These are phyloP conservation scores for Cyclotella choctawhatcheeana DNA, from an alignment of 108 stramenopile genomes.

Conservation along the genomic window DNA sequence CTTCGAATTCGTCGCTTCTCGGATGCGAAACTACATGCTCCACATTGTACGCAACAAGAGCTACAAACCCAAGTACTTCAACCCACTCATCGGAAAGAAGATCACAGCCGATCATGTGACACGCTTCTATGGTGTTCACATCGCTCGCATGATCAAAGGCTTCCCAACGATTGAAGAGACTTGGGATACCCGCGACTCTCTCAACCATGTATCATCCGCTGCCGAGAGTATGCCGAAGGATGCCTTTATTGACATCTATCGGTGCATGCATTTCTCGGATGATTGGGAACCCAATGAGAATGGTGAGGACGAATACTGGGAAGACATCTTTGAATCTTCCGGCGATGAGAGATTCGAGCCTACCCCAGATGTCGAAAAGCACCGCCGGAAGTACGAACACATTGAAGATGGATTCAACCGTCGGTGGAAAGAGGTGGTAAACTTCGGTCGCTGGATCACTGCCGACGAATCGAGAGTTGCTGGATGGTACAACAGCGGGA, in stretches of 20 bases:
- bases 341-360: not conserved
- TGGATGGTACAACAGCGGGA: conserved; percentile 13
- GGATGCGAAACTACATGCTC: conserved; percentile 22
- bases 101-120: conserved; percentile 1
- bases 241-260: conserved; percentile 9
- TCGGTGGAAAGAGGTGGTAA: conserved; percentile 3
- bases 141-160: not conserved
- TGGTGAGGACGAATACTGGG: conserved; percentile 3
- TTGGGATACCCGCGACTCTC: not conserved
- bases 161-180: not conserved
- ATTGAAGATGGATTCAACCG: conserved; percentile 7
- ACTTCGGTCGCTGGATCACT: conserved; percentile 9
- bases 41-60: not conserved
- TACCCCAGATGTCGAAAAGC: conserved; percentile 3
- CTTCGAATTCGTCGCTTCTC: not conserved
- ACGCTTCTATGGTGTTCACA: conserved; percentile 8
- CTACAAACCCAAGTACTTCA: conserved; percentile 2
- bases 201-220: not conserved
- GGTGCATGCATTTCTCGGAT: conserved; percentile 12
- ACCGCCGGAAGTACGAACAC: not conserved
- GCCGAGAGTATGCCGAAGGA: not conserved
- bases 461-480: conserved; percentile 15
- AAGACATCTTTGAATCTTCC: not conserved
- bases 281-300: conserved; percentile 1
- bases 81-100: not conserved